Evolutionary conservation across 2,329 filamentous ascomycete species (phyloP), one percentile per base, ranked within the genome.

Genomic region (Apiospora malaysiana): DNA sequence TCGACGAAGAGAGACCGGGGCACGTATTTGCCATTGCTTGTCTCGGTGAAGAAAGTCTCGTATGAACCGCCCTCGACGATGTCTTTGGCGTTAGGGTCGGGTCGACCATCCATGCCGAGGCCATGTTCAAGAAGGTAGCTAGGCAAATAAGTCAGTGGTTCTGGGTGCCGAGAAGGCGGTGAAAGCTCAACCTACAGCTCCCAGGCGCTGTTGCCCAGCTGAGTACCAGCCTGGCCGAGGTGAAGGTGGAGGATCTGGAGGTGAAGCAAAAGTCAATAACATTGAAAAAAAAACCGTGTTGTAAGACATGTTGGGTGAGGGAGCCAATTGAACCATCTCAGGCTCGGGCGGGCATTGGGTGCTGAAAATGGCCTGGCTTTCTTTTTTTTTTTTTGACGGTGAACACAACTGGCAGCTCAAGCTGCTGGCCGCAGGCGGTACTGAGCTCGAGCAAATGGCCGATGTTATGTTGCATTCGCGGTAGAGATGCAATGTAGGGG

Each of bases 1-100:
- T 93, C 91, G 83, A 92, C 88, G 78, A 93, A 93, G 84, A 93
- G 87, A 78, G 91, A 90, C 73, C 91, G 89, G 76, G 91, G 91
- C 59, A 93, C 91, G 80, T 93, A 89, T 87, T 93, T 93, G 80
- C 91, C 91, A 77, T 82, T 86, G 84, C 87, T 91, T 72, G 91
- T 92, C 86, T 93, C 90, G 76, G 88, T 92, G 84, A 93, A 93
- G 85, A 93, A 93, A 75, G 91, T 92, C 84, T 92, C 90, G 82
- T 86, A 92, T 66, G 90, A 91, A 76, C 90, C 90, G 69, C 84
- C 85, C 71, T 92, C 90, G 75, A 84, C 86, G 71, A 88, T 73
- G 66, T 91, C 89, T 81, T 87, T 86, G 73, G 84, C 83, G 74
- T 89, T 88, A 76, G 90, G 88, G 79, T 91, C 88, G 70, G 88